Evolutionary conservation across 2,329 filamentous ascomycete genomes (phyloP), one percentile per base, ranked within the genome.

Genomic region (Trichoderma sp.): DNA sequence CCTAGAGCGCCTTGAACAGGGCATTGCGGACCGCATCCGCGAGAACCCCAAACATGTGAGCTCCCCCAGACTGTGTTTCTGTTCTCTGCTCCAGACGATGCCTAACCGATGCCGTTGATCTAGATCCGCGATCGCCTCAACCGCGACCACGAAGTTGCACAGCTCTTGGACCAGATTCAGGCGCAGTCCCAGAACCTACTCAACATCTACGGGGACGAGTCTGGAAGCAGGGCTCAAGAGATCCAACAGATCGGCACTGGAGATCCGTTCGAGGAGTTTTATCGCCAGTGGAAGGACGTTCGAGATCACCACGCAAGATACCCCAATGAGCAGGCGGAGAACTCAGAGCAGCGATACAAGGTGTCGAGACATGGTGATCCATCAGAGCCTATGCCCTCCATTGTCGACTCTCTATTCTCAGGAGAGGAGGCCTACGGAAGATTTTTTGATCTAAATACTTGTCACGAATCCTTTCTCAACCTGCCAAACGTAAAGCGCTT

Each of bases 351-450:
- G 76, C 93, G 95, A 43, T 99, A 99, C 85, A 94, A 94, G 81
- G 87, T 83, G 60, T 87, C 90, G 78, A 89, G 87, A 72, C 84
- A 87, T 56, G 87, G 86, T 14, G 90, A 90, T 57, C 91, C 92
- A 74, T 88, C 90, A 64, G 89, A 92, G 61, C 84, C 86, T 1
- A 81, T 88, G 71, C 86, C 88, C 4, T 89, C 89, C 57, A 89
- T 95, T 67, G 91, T 98, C 62, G 95, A 98, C 79, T 90, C 90
- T 72, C 92, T 98, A 85, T 99, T 99, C 82, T 97, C 94, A 0
- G 96, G 96, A 73, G 97, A 99, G 82, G 96, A 99, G 81, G 92
- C 92, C 0, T 98, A 92, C 78, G 96, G 96, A 57, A 92, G 94
- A 76, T 99, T 93, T 82, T 93, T 99, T 78, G 96, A 99, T 81